phyloP scores from a whole-genome alignment of 2,329 filamentous ascomycete genomes.

The Periconia sp. region DNA sequence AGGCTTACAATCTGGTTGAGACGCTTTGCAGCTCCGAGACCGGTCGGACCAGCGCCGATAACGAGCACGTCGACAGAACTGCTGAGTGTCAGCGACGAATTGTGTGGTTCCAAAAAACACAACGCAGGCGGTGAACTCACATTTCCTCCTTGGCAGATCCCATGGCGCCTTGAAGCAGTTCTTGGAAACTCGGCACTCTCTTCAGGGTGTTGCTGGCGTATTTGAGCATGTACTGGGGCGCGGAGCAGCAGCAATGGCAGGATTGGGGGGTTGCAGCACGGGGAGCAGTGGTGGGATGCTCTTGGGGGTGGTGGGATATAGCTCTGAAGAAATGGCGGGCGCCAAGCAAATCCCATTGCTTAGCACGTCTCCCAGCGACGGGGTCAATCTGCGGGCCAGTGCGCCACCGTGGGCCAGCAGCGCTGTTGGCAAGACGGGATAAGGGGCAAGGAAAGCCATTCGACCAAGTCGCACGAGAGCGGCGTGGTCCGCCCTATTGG shows the following conservation, averaged over 20 bases:
- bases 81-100: constrained; percentile 33
- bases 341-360: constrained; percentile 29
- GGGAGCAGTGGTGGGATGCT: constrained; percentile 17
- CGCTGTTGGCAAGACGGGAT: neutral
- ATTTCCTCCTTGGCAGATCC: constrained; percentile 49
- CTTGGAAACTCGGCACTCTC: constrained; percentile 50
- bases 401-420: neutral
- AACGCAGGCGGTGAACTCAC: constrained; percentile 46
- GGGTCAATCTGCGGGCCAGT: neutral
- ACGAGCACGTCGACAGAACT: constrained; percentile 96
- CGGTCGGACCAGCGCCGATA: constrained; percentile 96
- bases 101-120: too few relatives aligned
- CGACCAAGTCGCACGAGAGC: neutral
- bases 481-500: neutral
- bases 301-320: constrained; percentile 25
- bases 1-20: constrained; percentile 87
- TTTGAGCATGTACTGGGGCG: constrained; percentile 44
- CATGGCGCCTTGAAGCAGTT: constrained; percentile 48
- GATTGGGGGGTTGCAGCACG: constrained; percentile 5
- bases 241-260: constrained; percentile 23
- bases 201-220: constrained; percentile 47
- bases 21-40: constrained; percentile 96
- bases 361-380: constrained; percentile 7
- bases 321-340: constrained; percentile 29
- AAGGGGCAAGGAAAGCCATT: neutral